phyloP scores from a whole-genome alignment of 352 stramenopile species.

The Pythium vanterpoolii region DNA sequence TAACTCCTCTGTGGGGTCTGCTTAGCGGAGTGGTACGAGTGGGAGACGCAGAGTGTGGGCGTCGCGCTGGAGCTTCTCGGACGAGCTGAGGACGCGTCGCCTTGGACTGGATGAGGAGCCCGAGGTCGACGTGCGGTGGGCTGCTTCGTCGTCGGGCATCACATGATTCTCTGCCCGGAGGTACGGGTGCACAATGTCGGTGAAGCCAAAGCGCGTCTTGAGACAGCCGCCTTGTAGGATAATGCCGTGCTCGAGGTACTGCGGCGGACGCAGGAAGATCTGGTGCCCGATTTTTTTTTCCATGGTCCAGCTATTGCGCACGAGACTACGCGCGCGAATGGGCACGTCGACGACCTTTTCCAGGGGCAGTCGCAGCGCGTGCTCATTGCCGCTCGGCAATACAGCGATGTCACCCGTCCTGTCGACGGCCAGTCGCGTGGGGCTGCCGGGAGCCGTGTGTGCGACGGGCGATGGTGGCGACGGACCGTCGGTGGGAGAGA shows the following conservation, averaged over 20 bases:
- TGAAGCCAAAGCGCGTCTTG: constrained; percentile 26
- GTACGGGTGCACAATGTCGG: constrained; percentile 25
- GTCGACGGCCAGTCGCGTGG: background rate
- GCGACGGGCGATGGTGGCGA: background rate
- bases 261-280: constrained; percentile 24
- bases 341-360: constrained; percentile 26
- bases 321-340: constrained; percentile 25
- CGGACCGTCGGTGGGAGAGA: background rate
- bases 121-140: constrained; percentile 15
- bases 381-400: constrained; percentile 14
- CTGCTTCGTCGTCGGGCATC: constrained; percentile 14
- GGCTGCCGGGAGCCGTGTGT: constrained; percentile 1
- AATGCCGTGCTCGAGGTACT: constrained; percentile 30
- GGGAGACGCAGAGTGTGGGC: constrained; percentile 15
- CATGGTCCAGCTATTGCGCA: constrained; percentile 25
- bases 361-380: constrained; percentile 21
- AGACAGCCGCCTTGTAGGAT: constrained; percentile 23
- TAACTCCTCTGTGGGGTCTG: background rate
- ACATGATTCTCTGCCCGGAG: constrained; percentile 16
- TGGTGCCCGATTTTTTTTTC: constrained; percentile 26
- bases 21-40: constrained; percentile 22
- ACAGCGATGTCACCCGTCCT: background rate
- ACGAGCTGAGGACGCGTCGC: constrained; percentile 13
- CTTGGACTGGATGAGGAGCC: constrained; percentile 8
- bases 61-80: constrained; percentile 20